phyloP scores from a whole-genome alignment of 176 grass and related monocot species.

The Tillandsia fasciculata region DNA sequence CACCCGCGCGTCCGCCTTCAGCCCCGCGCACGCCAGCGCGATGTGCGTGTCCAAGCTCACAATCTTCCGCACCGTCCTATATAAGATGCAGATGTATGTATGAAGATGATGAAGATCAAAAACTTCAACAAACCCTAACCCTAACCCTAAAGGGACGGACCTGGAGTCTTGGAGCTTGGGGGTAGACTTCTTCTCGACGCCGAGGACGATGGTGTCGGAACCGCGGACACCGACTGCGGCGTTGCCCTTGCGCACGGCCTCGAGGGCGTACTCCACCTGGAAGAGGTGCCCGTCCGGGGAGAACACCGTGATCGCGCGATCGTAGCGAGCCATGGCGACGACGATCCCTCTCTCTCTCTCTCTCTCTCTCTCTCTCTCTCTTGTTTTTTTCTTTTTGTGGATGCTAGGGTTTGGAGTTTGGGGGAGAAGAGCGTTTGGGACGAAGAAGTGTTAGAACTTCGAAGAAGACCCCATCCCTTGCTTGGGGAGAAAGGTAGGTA shows the following conservation, averaged over 20 bases:
- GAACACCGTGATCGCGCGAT: constrained; percentile 99
- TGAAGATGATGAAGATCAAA: neutral
- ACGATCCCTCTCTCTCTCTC: too few species aligned
- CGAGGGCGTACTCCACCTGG: constrained; percentile 99
- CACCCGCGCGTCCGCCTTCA: constrained; percentile 90
- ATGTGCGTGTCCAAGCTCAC: constrained; percentile 81
- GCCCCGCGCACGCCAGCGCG: constrained; percentile 90
- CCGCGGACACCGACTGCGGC: constrained; percentile 96
- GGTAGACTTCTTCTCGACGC: constrained; percentile 98
- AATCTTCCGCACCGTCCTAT: constrained; percentile 78
- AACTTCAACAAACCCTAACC: neutral
- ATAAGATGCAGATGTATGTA: neutral
- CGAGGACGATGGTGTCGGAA: constrained; percentile 87
- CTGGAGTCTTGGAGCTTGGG: constrained; percentile 97
- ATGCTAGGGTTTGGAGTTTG: neutral
- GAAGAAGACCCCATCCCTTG: neutral
- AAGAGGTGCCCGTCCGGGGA: constrained; percentile 98
- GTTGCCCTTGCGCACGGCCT: constrained; percentile 98
- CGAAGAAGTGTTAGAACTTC: neutral
- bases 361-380: too few species aligned
- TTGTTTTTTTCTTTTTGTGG: too few species aligned
- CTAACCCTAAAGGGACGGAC: neutral
- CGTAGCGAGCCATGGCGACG: constrained; percentile 78
- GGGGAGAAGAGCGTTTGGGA: neutral
- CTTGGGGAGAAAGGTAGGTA: neutral